Evolutionary conservation across 306 rosid species (phyloP), one percentile per base, ranked within the genome.

Genomic region (Fragaria ananassa): DNA sequence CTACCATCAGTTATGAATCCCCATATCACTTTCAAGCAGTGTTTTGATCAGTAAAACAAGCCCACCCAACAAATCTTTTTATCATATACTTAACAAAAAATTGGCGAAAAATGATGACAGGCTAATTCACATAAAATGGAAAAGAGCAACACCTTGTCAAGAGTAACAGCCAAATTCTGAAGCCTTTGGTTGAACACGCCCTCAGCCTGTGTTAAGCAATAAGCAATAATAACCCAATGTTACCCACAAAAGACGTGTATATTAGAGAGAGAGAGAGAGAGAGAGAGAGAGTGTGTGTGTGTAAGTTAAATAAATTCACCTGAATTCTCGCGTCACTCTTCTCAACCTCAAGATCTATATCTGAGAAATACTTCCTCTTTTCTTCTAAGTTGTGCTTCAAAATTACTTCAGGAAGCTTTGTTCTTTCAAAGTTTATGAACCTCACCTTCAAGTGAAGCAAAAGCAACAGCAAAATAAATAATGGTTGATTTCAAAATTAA

Each of bases 161-260:
- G 96, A 82, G 99, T 96, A 81, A 96, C 93, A 47, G 99, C 98
- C 83, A 96, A 89, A 83, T 96, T 96, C 86, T 96, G 98, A 81
- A 96, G 98, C 89, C 99, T 92, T 82, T 96, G 99, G 83, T 96
- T 96, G 89, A 92, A 92, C 10, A 96, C 99, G 53, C 99, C 99
- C 83, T 96, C 99, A 34, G 99, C 98, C 99, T 95, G 87, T 82
- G 74, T 61, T 86, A 76, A 50, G 68, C 69, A 70, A 76, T 76
- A 67, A 76, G 57, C 72, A 68, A 37, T 68, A 64, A 67, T 74
- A n/a, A 66, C 49, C 50, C 34, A 34, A 68, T 23, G 37, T 31
- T 7, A 54, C 37, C 61, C 51, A 63, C 23, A 57, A 53, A 19
- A 58, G 74, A 74, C 41, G 41, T 47, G 35, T 29, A 23, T 2